Conservation (phyloP, 306 rosid species). For the Cajanus cajan region DNA sequence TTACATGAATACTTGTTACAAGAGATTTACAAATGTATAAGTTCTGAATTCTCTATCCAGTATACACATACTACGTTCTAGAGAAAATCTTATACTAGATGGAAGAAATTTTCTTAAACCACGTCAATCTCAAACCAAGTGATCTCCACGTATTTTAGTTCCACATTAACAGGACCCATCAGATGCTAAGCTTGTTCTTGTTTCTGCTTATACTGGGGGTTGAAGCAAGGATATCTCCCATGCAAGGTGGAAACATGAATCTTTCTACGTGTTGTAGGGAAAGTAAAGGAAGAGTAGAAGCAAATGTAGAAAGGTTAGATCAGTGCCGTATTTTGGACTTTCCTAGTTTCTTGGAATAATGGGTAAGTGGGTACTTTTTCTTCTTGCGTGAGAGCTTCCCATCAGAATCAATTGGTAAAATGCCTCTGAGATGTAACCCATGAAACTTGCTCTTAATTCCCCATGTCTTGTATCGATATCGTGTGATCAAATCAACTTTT, state of each 20-base stretch:
- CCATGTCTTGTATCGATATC: constrained; percentile 46
- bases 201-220: neutral
- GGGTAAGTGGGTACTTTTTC: constrained; percentile 34
- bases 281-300: neutral
- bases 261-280: neutral
- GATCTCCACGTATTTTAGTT: neutral
- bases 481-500: constrained; percentile 35
- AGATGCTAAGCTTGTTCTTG: neutral
- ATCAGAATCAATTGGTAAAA: constrained; percentile 34
- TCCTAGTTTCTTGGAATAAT: constrained; percentile 1
- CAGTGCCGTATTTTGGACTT: constrained; percentile 22
- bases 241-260: neutral
- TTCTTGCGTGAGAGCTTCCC: constrained; percentile 56
- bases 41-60: neutral
- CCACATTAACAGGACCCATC: neutral
- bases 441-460: constrained; percentile 53
- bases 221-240: constrained; percentile 5
- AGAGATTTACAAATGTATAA: neutral
- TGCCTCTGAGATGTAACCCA: constrained; percentile 29
- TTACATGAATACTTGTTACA: constrained; percentile 1
- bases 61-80: neutral
- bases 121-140: neutral
- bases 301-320: neutral
- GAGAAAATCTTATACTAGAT: neutral
- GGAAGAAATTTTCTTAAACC: neutral